Percentiles rank a stretch among this genome's conserved stretches.
Evolutionary conservation across 2,329 filamentous ascomycete genomes (phyloP).

Genomic region (Curvularia lunata): DNA sequence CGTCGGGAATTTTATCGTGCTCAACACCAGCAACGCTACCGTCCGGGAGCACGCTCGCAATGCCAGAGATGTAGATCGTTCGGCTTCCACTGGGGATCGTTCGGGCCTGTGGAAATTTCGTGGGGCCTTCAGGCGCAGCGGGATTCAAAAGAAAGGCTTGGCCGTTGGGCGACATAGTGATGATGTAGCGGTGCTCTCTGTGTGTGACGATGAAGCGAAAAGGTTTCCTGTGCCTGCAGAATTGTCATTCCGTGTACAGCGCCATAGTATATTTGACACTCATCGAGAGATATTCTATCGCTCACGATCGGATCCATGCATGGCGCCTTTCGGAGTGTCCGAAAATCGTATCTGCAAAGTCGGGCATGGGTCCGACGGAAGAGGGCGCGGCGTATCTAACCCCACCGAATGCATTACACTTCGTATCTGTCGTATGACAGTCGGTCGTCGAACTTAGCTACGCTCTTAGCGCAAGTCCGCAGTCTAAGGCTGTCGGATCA

Average conservation of each 20-base stretch:
- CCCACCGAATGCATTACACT: neutral
- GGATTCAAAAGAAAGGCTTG: neutral
- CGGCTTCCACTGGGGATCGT: neutral
- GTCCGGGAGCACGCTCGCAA: neutral
- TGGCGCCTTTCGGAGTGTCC: neutral
- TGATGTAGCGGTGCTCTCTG: neutral
- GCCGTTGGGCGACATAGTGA: neutral
- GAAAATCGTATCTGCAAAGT: neutral
- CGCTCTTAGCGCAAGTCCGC: neutral
- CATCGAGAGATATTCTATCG: neutral
- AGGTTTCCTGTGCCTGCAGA: neutral
- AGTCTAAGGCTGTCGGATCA: neutral
- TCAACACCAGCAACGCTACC: neutral
- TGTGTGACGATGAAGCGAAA: neutral
- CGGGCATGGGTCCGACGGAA: neutral
- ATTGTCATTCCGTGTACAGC: neutral
- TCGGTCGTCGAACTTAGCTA: neutral
- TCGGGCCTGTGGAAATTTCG: neutral
- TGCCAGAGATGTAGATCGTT: neutral
- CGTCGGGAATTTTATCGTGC: neutral
- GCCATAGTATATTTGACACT: neutral
- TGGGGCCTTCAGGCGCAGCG: neutral
- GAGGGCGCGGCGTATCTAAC: neutral
- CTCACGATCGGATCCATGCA: neutral
- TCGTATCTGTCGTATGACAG: neutral